These are phyloP conservation scores for Verbascum thapsus DNA, from an alignment of 257 asterid genomes.

Conservation along the genomic window DNA sequence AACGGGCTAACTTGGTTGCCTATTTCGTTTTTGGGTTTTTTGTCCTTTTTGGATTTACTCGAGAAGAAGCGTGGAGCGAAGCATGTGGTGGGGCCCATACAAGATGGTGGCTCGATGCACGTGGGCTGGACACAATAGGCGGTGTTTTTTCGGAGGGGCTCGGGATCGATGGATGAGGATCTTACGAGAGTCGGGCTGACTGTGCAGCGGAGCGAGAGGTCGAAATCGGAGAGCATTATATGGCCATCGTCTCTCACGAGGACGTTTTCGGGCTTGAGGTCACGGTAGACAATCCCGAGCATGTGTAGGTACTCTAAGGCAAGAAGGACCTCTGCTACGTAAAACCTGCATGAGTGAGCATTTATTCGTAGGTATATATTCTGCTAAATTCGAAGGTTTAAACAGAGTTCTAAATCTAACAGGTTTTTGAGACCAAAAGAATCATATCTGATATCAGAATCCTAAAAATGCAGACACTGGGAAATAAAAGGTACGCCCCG, in stretches of 20 bases:
- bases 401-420: no score
- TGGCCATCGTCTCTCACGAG: constrained; percentile 74
- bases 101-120: constrained; percentile 56
- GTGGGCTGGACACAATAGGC: constrained; percentile 60
- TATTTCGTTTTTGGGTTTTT: constrained; percentile 54
- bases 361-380: not conserved
- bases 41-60: constrained; percentile 61
- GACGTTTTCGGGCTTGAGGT: constrained; percentile 71
- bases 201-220: constrained; percentile 66
- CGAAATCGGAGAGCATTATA: constrained; percentile 69
- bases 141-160: constrained; percentile 37
- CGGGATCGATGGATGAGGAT: constrained; percentile 50
- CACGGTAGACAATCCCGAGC: constrained; percentile 76
- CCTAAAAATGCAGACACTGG: not conserved
- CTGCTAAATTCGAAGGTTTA: no score
- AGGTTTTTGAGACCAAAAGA: no score
- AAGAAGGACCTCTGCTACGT: constrained; percentile 72
- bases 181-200: constrained; percentile 71
- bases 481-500: not conserved
- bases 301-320: constrained; percentile 71
- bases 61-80: constrained; percentile 65
- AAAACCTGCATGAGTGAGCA: constrained; percentile 59
- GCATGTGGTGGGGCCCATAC: constrained; percentile 62
- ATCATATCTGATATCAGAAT: not conserved
- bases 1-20: constrained; percentile 67